phyloP scores from a whole-genome alignment of 352 stramenopile species.

The Aphanomyces cochlioides region DNA sequence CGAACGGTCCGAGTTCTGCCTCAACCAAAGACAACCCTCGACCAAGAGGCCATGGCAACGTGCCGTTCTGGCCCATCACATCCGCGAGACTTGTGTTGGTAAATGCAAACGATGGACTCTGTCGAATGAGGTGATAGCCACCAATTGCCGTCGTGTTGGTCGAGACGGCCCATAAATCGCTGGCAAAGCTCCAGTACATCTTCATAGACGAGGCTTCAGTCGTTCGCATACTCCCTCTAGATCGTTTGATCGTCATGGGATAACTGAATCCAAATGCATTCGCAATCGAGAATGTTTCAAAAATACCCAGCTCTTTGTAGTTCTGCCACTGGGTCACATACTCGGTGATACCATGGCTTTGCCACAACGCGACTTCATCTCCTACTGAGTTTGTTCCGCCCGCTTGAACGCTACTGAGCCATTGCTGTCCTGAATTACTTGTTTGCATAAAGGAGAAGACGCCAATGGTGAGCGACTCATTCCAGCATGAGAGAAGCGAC shows the following conservation, averaged over 20 bases:
- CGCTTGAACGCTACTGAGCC: background rate
- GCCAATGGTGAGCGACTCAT: background rate
- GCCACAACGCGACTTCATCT: conserved; percentile 9
- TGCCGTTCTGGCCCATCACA: background rate
- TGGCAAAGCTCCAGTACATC: conserved; percentile 11
- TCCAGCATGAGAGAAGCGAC: conserved; percentile 9
- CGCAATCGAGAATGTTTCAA: conserved; percentile 17
- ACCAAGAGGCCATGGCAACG: background rate
- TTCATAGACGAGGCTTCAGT: background rate
- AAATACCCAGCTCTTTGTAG: conserved; percentile 12
- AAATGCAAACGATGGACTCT: background rate
- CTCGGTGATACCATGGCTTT: background rate
- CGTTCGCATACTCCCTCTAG: background rate
- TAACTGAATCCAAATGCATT: conserved; percentile 9
- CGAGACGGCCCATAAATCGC: conserved; percentile 1
- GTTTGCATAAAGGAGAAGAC: background rate
- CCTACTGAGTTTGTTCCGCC: background rate
- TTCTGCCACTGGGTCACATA: conserved; percentile 18
- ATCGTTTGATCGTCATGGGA: conserved; percentile 2
- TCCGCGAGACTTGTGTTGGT: background rate
- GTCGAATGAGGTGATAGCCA: background rate
- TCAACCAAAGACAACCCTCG: conserved; percentile 3
- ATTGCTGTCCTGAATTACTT: background rate
- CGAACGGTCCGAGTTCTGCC: conserved; percentile 13
- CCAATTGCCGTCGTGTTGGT: background rate